Evolutionary conservation across 768 basidiomycete genomes (phyloP), one percentile per base, ranked within the genome.

Genomic region (Exidia glandulosa): DNA sequence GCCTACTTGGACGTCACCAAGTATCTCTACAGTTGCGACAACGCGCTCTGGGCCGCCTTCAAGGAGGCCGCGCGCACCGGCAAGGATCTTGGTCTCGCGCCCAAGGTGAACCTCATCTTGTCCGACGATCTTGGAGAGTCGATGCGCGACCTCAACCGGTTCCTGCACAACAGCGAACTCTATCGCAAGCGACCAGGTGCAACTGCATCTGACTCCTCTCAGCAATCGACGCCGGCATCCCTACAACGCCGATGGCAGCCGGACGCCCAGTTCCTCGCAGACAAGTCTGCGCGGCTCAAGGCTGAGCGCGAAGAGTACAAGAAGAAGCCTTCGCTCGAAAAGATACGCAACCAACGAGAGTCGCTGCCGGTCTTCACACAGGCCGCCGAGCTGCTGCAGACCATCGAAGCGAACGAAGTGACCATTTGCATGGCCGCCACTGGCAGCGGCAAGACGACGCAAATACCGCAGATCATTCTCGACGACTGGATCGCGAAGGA

Each of bases 391-490:
- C 77, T 96, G 45, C 68, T 95, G 57, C 68, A 77, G 2, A 85
- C 87, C 62, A 84, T 97, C 64, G 73, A 76, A 23, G 73, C 81
- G 32, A 84, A 95, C 70, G 88, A 93, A 14, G 91, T 96, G 60
- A 89, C 89, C 0, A 84, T 95, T 65, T 84, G 87, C 64, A 88
- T 92, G 86, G 91, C 91, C 54, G 83, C 88, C 6, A 93, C 93
- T 2, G 91, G 92, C 34, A 93, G 90, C 1, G 92, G 94, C 1
- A 96, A 96, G 75, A 95, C 92, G 6, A 96, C 94, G 0, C 94
- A 97, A 71, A 82, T 96, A 29, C 94, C 94, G 4, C 94, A 96
- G 70, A 78, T 96, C 54, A 84, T 96, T 63, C 78, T 97, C 56
- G 94, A 97, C 66, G 81, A 88, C 47, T 86, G 80, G 67, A 93